Base-by-base conservation (phyloP, 768 basidiomycete genomes). In the Mrakia frigida region DNA sequence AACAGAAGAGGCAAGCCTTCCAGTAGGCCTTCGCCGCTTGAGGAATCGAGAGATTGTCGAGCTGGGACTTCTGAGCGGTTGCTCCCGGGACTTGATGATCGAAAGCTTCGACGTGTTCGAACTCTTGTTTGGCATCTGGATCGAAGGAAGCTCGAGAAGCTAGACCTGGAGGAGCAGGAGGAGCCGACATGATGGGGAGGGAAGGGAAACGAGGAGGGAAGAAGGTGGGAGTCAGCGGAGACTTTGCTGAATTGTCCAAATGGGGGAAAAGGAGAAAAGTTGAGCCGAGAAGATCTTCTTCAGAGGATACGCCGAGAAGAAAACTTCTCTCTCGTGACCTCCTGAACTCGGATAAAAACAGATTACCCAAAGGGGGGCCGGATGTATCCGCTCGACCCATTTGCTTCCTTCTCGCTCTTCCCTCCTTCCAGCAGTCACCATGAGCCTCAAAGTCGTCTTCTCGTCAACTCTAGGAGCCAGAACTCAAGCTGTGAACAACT, bases 1-100 rank as follows among this genome's bases (percentile, higher is more conserved):
- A 53, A 46, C 79, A 80, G 43, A 80, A 75, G 21, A 79, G 39
- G 28, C 61, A 46, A 18, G 77, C 52, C 37, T 75, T 73, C 69
- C 67, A 71, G 74, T 73, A 81, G 14, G 73, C 74, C 25, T 25
- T 46, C 21, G 78, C 28, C 3, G 79, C 74, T 35, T 76, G 28
- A 5, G 35, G 56, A 16, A 78, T 35, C 33, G 78, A 41, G 35
- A 80, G 52, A 13, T 33, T 53, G 67, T 81, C 80, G 41, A 77
- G 53, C 25, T 37, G 14, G 10, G 79, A 80, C 61, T 80, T 80
- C 41, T 79, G 35, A 37, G 25, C 69, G 10, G 18, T 10, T 2
- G 33, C 31, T n/a, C 28, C 67, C 10, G 37, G 14, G 13, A 31
- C 69, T 23, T 37, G 28, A 18, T n/a, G 7, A 41, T 43, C 28